These are phyloP conservation scores for Paramecium sexaurelia DNA, from an alignment of 73 alveolate genomes.

Conservation along the genomic window DNA sequence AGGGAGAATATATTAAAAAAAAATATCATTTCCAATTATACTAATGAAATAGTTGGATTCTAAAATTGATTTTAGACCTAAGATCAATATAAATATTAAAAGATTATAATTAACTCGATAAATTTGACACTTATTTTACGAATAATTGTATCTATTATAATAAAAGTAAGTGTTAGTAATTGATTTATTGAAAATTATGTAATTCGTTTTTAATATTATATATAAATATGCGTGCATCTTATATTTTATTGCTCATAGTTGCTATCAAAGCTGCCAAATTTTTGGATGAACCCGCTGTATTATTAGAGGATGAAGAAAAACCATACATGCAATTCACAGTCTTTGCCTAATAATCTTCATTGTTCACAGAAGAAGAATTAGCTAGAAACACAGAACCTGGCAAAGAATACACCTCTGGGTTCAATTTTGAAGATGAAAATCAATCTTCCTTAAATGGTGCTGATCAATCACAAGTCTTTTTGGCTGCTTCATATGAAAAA, in stretches of 20 bases:
- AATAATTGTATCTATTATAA: background rate
- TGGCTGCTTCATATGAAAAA: background rate
- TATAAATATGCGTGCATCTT: background rate
- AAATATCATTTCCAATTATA: too few relatives aligned
- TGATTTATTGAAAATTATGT: background rate
- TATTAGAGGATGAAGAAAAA: background rate
- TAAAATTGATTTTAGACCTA: too few relatives aligned
- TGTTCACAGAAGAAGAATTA: slow-evolving; percentile 14
- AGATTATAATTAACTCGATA: too few relatives aligned
- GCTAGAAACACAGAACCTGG: background rate
- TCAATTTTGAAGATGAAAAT: background rate
- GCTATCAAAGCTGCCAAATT: background rate
- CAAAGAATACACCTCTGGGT: background rate
- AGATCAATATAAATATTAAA: too few relatives aligned
- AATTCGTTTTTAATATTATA: slow-evolving; percentile 32
- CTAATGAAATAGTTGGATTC: too few relatives aligned
- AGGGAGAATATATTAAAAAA: too few relatives aligned
- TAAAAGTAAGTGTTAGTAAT: background rate
- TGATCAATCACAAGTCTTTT: background rate
- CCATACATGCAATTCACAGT: background rate
- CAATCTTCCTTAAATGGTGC: background rate
- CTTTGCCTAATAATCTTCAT: slow-evolving; percentile 4
- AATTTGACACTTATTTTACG: too few relatives aligned
- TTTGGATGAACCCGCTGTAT: slow-evolving; percentile 26
- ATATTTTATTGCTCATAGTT: background rate